These are phyloP conservation scores for Teunomyces atbi DNA, from an alignment of 805 yeast genomes.

Conservation along the genomic window DNA sequence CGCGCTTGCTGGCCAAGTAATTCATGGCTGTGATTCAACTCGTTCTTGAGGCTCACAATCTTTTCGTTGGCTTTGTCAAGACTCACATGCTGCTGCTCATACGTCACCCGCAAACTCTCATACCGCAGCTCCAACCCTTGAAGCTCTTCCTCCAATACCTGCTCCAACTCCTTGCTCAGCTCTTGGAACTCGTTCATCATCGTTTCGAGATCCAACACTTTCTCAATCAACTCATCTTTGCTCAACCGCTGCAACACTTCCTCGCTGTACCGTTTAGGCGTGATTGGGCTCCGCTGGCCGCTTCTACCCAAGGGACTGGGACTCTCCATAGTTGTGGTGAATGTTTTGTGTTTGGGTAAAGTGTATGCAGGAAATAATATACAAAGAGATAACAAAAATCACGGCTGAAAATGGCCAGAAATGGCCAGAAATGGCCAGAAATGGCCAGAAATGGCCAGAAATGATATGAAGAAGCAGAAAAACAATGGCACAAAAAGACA, in stretches of 20 bases:
- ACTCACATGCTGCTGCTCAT: slow-evolving; percentile 18
- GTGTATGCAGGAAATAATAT: not conserved
- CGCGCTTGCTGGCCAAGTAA: slow-evolving; percentile 6
- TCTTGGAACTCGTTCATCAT: slow-evolving; percentile 43
- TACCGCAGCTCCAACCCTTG: slow-evolving; percentile 30
- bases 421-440: too few species aligned
- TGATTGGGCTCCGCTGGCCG: slow-evolving; percentile 8
- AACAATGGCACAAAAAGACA: too few species aligned
- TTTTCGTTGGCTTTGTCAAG: slow-evolving; percentile 16
- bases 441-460: too few species aligned
- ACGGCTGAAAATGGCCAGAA: too few species aligned
- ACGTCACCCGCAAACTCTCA: slow-evolving; percentile 13
- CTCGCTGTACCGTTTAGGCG: slow-evolving; percentile 11
- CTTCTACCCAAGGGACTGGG: slow-evolving; percentile 8
- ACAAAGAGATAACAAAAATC: too few species aligned
- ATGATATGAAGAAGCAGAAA: too few species aligned
- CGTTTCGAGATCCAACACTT: slow-evolving; percentile 35
- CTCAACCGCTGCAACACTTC: slow-evolving; percentile 8
- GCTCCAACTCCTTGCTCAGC: slow-evolving; percentile 44
- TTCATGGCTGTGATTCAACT: slow-evolving; percentile 18
- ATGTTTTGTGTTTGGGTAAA: not conserved
- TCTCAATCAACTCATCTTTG: slow-evolving; percentile 21
- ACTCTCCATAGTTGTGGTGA: slow-evolving; percentile 9
- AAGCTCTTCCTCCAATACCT: slow-evolving; percentile 44
- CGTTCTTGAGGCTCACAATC: slow-evolving; percentile 15